Evolutionary conservation across 495 filamentous ascomycete genomes (phyloP).

Genomic region (Apiosordaria backusii): DNA sequence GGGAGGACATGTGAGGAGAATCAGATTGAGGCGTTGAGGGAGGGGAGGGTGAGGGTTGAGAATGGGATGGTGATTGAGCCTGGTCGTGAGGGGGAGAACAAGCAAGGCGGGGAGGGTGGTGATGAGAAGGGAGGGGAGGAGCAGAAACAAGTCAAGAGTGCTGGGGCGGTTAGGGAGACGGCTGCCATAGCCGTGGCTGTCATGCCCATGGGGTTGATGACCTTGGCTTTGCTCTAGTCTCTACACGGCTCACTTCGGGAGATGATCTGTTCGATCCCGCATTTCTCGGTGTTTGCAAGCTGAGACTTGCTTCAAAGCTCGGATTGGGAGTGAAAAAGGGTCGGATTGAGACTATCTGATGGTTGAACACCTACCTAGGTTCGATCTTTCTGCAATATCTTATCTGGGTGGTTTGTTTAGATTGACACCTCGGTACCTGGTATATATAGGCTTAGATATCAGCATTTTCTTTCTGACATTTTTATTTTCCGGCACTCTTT

Average conservation of each 20-base stretch:
- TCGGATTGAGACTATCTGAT: too few species aligned
- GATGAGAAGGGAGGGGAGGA: not conserved
- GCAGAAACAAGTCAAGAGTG: not conserved
- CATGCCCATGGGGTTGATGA: not conserved
- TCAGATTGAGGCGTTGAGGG: not conserved
- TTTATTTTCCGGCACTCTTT: too few species aligned
- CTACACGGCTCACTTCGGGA: not conserved
- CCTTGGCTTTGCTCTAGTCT: not conserved
- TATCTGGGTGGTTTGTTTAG: too few species aligned
- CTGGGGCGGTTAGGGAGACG: not conserved
- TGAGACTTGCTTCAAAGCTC: too few species aligned
- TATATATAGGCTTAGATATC: too few species aligned
- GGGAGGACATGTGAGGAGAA: not conserved
- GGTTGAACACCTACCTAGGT: too few species aligned
- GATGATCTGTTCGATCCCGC: not conserved
- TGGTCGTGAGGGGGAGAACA: not conserved
- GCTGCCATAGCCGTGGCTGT: not conserved
- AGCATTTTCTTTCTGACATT: too few species aligned
- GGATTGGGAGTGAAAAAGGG: too few species aligned
- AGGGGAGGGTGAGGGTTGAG: not conserved
- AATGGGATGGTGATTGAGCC: slow-evolving; percentile 1
- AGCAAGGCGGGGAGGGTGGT: not conserved
- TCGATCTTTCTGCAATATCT: too few species aligned
- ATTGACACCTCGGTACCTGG: too few species aligned
- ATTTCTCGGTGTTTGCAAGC: too few species aligned